phyloP scores from a whole-genome alignment of 768 basidiomycete species.

The Suillus spraguei region DNA sequence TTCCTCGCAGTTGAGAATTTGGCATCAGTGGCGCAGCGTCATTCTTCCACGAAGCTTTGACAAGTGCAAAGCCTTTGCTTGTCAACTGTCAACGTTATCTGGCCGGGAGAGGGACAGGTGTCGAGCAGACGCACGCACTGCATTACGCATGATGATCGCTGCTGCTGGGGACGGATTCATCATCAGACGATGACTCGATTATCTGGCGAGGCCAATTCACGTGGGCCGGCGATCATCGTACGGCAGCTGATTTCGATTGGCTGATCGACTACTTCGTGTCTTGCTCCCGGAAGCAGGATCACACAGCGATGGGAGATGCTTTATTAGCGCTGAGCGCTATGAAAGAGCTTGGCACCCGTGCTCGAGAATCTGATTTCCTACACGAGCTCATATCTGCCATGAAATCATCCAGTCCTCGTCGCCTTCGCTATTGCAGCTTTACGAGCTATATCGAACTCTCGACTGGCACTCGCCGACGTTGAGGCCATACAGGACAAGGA shows the following conservation, averaged over 20 bases:
- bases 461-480: neutral
- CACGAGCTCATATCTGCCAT: neutral
- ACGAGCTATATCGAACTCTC: neutral
- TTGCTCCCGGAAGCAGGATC: neutral
- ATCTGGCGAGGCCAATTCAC: slow-evolving; percentile 6
- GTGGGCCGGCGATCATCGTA: neutral
- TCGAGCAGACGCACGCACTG: neutral
- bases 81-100: neutral
- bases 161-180: slow-evolving; percentile 1
- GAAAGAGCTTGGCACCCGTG: neutral
- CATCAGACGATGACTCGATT: neutral
- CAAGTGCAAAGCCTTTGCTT: neutral
- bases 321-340: slow-evolving; percentile 7
- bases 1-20: neutral
- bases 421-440: slow-evolving; percentile 10
- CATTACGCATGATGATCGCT: slow-evolving; percentile 8
- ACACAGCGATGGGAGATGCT: neutral
- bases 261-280: neutral
- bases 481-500: neutral
- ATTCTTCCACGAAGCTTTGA: slow-evolving; percentile 5
- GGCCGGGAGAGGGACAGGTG: neutral
- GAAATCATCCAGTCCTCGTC: neutral
- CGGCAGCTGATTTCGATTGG: slow-evolving; percentile 5
- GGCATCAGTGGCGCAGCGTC: slow-evolving; percentile 1
- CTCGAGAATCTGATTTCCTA: neutral